Conservation (phyloP, 2,329 filamentous ascomycete genomes). For the Penicillium nordicum region DNA sequence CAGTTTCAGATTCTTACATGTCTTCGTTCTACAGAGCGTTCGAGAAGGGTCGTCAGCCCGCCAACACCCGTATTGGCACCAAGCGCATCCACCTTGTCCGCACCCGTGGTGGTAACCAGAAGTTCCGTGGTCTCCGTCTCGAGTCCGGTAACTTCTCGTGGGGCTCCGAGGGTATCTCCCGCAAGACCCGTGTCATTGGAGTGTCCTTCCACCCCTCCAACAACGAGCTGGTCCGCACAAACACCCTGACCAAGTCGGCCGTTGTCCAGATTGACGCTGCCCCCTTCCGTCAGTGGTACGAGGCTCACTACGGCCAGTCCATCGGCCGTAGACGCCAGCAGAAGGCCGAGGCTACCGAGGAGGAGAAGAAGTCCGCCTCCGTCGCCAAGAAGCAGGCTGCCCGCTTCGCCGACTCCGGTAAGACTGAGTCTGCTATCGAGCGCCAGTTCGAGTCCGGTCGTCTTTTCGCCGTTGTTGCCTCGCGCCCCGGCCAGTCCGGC, state of each 20-base stretch:
- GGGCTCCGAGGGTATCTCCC: constrained; percentile 95
- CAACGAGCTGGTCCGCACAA: constrained; percentile 99
- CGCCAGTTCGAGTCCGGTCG: constrained; percentile 99
- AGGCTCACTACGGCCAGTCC: constrained; percentile 94
- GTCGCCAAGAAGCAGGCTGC: constrained; percentile 96
- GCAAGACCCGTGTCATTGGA: constrained; percentile 98
- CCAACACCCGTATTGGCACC: constrained; percentile 97
- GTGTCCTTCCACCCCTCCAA: constrained; percentile 99
- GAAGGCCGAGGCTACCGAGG: constrained; percentile 54
- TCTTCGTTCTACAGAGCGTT: constrained; percentile 80
- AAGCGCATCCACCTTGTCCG: constrained; percentile 97
- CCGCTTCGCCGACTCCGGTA: constrained; percentile 76
- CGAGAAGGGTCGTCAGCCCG: constrained; percentile 98
- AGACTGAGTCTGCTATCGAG: constrained; percentile 90
- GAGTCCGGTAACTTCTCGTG: constrained; percentile 99
- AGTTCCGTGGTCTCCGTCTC: constrained; percentile 98
- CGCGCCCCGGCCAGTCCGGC: constrained; percentile 93
- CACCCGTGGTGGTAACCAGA: constrained; percentile 97
- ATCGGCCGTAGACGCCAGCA: constrained; percentile 89
- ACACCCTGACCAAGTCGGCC: constrained; percentile 98
- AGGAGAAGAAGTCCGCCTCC: constrained; percentile 93
- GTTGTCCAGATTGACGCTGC: constrained; percentile 98
- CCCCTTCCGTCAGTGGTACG: constrained; percentile 99
- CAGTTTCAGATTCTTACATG: constrained; percentile 56
- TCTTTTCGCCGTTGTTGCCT: constrained; percentile 88